Percentiles rank a stretch among this genome's conserved stretches.
Evolutionary conservation across 1,284 basidiomycete species (phyloP).

Genomic region (Limonomyces culmigenus): DNA sequence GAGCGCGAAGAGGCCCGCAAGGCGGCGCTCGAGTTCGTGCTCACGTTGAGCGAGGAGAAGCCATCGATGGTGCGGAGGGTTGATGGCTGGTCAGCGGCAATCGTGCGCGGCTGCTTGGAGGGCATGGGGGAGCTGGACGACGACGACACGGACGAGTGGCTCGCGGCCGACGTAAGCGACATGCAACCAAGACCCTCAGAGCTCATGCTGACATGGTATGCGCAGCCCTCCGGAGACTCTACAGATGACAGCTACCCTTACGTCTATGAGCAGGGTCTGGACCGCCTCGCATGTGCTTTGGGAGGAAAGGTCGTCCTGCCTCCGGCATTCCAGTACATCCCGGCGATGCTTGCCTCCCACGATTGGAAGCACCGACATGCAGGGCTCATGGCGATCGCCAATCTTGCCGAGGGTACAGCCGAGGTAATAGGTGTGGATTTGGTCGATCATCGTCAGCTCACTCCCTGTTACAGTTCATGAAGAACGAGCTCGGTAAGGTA

Average conservation of each 20-base stretch:
- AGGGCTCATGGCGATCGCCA: slow-evolving; percentile 65
- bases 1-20: slow-evolving; percentile 41
- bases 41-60: slow-evolving; percentile 51
- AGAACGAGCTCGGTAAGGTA: slow-evolving; percentile 59
- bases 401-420: slow-evolving; percentile 61
- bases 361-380: slow-evolving; percentile 75
- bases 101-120: slow-evolving; percentile 59
- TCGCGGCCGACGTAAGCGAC: slow-evolving; percentile 52
- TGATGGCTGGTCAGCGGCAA: slow-evolving; percentile 38
- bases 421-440: slow-evolving; percentile 24
- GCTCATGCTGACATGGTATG: slow-evolving; percentile 1
- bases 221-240: slow-evolving; percentile 45
- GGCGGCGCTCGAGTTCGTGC: slow-evolving; percentile 61
- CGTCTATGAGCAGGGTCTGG: slow-evolving; percentile 63
- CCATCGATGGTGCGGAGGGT: slow-evolving; percentile 49
- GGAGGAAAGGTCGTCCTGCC: slow-evolving; percentile 58
- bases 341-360: slow-evolving; percentile 57
- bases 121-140: slow-evolving; percentile 65
- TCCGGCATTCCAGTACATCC: slow-evolving; percentile 62
- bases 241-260: slow-evolving; percentile 62
- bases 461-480: slow-evolving; percentile 39
- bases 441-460: not conserved
- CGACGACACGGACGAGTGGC: slow-evolving; percentile 38
- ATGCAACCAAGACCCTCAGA: slow-evolving; percentile 11
- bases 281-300: slow-evolving; percentile 58